phyloP scores from a whole-genome alignment of 192 early-diverging fungal genomes.

The Gamsiella multidivaricata region DNA sequence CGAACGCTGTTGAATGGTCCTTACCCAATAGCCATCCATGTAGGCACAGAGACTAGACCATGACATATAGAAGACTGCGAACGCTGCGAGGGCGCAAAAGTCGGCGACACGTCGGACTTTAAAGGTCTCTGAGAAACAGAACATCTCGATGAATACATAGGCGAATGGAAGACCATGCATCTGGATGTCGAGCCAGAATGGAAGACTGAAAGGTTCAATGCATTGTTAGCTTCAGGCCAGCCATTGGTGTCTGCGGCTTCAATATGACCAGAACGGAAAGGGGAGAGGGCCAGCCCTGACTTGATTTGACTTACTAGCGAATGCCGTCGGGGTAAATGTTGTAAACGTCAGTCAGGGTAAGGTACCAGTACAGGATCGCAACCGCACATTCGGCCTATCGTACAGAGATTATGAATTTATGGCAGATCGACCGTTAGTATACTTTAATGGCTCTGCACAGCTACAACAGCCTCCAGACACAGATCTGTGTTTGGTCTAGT shows the following conservation, averaged over 20 bases:
- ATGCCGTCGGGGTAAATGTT: slow-evolving; percentile 37
- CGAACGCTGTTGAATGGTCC: too few species aligned
- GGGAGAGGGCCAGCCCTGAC: background rate
- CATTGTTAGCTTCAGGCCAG: too few species aligned
- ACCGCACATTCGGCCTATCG: slow-evolving; percentile 23
- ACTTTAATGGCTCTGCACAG: too few species aligned
- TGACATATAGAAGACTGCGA: slow-evolving; percentile 8
- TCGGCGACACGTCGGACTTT: slow-evolving; percentile 3
- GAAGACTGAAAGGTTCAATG: slow-evolving; percentile 12
- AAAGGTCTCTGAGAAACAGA: slow-evolving; percentile 20
- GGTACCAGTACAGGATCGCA: slow-evolving; percentile 25
- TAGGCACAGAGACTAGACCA: slow-evolving; percentile 43
- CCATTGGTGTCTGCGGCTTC: too few species aligned
- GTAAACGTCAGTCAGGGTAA: slow-evolving; percentile 7
- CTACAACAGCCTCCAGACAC: too few species aligned
- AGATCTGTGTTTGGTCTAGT: too few species aligned
- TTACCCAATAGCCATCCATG: slow-evolving; percentile 45
- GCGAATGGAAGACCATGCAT: slow-evolving; percentile 40
- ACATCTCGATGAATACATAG: slow-evolving; percentile 27
- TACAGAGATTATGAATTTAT: background rate
- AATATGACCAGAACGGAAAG: background rate
- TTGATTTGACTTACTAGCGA: slow-evolving; percentile 23
- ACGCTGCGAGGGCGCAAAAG: background rate
- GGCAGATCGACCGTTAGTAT: background rate
- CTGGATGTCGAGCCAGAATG: slow-evolving; percentile 38